Evolutionary conservation across 306 rosid species (phyloP).

Genomic region (Ammopiptanthus mongolicus): DNA sequence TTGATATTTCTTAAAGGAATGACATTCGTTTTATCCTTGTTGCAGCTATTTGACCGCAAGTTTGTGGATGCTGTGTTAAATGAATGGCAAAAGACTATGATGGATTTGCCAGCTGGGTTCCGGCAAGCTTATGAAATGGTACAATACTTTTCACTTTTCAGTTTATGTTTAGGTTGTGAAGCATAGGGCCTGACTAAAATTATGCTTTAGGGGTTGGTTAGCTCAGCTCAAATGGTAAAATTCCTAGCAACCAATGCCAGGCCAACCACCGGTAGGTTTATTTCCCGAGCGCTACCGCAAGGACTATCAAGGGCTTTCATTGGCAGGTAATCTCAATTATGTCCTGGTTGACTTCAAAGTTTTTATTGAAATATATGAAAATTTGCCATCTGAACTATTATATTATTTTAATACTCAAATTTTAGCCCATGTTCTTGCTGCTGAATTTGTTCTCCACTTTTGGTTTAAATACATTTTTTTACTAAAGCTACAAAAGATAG

Average conservation of each 20-base stretch:
- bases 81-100: constrained; percentile 91
- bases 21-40: constrained; percentile 22
- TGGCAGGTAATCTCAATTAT: constrained; percentile 72
- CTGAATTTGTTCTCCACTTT: background rate
- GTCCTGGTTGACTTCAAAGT: background rate
- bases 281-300: constrained; percentile 73
- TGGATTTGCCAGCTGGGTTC: constrained; percentile 98
- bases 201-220: constrained; percentile 78
- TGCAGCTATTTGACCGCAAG: constrained; percentile 88
- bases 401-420: background rate
- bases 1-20: constrained; percentile 15
- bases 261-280: constrained; percentile 79
- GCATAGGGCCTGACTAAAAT: constrained; percentile 31
- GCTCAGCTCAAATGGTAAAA: constrained; percentile 97
- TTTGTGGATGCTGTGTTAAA: constrained; percentile 89
- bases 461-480: background rate
- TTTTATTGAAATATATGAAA: constrained; percentile 1
- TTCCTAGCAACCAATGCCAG: constrained; percentile 83
- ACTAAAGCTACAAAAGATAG: background rate
- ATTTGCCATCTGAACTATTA: background rate
- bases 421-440: background rate
- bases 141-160: constrained; percentile 18
- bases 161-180: constrained; percentile 20
- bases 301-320: constrained; percentile 84
- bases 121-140: constrained; percentile 99